Evolutionary conservation across 2,329 filamentous ascomycete genomes (phyloP).

Genomic region (Cladophialophora bantiana): DNA sequence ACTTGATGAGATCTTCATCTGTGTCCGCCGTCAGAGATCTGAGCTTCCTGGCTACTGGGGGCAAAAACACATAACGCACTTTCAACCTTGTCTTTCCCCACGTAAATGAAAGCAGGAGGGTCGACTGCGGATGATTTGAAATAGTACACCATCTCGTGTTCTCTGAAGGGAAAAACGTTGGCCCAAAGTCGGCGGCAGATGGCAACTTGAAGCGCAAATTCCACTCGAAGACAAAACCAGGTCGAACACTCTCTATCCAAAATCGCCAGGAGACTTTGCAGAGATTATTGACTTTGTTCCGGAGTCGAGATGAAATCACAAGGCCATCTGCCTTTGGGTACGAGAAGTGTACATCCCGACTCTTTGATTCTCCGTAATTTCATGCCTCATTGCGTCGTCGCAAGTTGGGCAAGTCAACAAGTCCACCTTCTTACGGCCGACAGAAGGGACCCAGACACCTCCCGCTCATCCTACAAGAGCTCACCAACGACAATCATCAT

Average conservation of each 20-base stretch:
- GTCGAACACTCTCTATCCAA: background rate
- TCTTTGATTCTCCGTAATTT: background rate
- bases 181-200: background rate
- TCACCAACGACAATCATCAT: background rate
- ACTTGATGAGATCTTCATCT: conserved; percentile 97
- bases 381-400: background rate
- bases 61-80: conserved; percentile 66
- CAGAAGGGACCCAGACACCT: too few relatives aligned
- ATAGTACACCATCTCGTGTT: conserved; percentile 82
- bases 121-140: conserved; percentile 85
- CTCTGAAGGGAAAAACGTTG: background rate
- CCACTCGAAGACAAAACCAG: background rate
- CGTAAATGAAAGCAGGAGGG: conserved; percentile 87
- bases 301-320: background rate
- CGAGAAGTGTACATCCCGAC: background rate
- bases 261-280: background rate
- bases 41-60: background rate
- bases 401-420: too few relatives aligned
- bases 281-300: background rate
- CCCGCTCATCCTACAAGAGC: background rate
- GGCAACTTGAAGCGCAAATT: background rate
- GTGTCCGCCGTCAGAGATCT: conserved; percentile 13
- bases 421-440: too few relatives aligned
- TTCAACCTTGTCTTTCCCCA: conserved; percentile 98
- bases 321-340: background rate